Evolutionary conservation across 495 filamentous ascomycete genomes (phyloP).

Genomic region (Trichoderma asperelloides): DNA sequence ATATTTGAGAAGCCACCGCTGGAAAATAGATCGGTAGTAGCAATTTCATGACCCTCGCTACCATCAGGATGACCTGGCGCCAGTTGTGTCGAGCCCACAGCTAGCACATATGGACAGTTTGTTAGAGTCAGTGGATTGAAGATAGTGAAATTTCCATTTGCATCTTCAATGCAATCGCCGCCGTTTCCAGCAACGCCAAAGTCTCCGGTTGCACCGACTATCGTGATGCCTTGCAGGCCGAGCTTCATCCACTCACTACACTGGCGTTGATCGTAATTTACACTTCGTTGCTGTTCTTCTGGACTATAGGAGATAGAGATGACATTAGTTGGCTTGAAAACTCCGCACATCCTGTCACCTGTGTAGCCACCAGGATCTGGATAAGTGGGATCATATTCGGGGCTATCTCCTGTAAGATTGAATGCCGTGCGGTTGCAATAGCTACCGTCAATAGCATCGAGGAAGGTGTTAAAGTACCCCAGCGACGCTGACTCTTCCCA

Average conservation of each 20-base stretch:
- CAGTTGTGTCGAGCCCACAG: not conserved
- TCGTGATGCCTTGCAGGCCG: not conserved
- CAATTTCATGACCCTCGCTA: not conserved
- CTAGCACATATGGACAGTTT: not conserved
- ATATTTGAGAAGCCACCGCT: not conserved
- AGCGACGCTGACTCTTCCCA: not conserved
- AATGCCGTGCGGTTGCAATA: not conserved
- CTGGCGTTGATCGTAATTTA: not conserved
- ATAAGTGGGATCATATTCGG: not conserved
- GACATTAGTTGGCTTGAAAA: not conserved
- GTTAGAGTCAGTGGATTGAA: not conserved
- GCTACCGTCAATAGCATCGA: not conserved
- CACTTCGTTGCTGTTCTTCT: not conserved
- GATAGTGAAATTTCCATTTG: not conserved
- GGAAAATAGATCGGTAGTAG: not conserved
- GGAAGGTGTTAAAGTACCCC: not conserved
- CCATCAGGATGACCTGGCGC: not conserved
- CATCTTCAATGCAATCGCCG: not conserved
- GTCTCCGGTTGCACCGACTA: not conserved
- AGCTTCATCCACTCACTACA: not conserved
- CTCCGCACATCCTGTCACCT: not conserved
- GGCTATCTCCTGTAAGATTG: not conserved
- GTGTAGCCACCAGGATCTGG: not conserved
- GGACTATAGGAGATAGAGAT: not conserved
- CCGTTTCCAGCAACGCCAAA: not conserved